Percentiles rank a stretch among this genome's conserved stretches.
phyloP scores from a whole-genome alignment of 1,284 basidiomycete genomes.

The Mycena sp. region DNA sequence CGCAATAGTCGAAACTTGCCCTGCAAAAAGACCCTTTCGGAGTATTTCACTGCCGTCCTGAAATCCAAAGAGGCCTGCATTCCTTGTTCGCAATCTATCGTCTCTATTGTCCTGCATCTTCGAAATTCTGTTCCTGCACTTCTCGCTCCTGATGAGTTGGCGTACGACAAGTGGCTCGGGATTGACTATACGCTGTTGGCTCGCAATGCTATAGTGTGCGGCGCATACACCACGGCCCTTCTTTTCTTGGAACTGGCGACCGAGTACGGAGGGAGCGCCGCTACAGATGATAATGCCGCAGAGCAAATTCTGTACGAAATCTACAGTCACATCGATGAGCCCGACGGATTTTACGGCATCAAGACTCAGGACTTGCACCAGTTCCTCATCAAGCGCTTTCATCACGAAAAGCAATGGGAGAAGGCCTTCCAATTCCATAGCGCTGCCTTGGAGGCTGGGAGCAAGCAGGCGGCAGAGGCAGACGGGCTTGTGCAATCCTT shows the following conservation, averaged over 20 bases:
- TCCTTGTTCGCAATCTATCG: conserved; percentile 68
- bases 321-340: conserved; percentile 95
- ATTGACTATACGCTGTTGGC: conserved; percentile 81
- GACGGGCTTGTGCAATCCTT: conserved; percentile 79
- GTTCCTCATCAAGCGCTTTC: conserved; percentile 85
- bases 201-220: conserved; percentile 78
- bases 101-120: conserved; percentile 85
- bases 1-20: conserved; percentile 18
- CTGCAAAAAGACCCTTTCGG: conserved; percentile 55
- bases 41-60: conserved; percentile 73
- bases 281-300: conserved; percentile 42
- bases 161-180: conserved; percentile 86
- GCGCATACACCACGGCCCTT: conserved; percentile 88
- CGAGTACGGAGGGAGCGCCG: conserved; percentile 55
- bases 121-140: conserved; percentile 66
- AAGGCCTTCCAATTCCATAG: conserved; percentile 92
- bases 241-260: conserved; percentile 88
- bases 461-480: conserved; percentile 48
- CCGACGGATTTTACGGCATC: conserved; percentile 97
- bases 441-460: conserved; percentile 77
- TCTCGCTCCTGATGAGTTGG: conserved; percentile 46
- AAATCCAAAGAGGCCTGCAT: conserved; percentile 50
- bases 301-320: conserved; percentile 88
- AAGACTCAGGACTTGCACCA: conserved; percentile 77
- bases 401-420: conserved; percentile 93